A percentile compares a stretch with the other conserved stretches of the same genome.
These are phyloP conservation scores for Ganoderma boninense DNA, from an alignment of 1,284 basidiomycete species.

Conservation along the genomic window DNA sequence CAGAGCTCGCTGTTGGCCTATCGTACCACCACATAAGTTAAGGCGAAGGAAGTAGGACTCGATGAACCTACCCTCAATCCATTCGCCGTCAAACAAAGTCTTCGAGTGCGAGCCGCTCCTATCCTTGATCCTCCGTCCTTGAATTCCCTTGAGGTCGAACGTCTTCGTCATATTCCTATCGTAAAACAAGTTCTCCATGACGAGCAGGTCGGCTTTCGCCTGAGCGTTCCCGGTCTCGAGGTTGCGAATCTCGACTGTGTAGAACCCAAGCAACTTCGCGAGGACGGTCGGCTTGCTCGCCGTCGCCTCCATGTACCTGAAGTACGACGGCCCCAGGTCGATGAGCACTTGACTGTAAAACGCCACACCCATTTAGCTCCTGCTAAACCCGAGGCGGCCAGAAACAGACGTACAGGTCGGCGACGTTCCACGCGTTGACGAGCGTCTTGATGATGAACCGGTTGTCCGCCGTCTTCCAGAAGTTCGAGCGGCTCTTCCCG, in stretches of 20 bases:
- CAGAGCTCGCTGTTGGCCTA: constrained; percentile 69
- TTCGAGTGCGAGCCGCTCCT: constrained; percentile 50
- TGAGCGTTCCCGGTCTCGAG: constrained; percentile 71
- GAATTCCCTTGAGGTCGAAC: constrained; percentile 85
- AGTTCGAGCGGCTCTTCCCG: constrained; percentile 77
- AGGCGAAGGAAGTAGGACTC: not conserved
- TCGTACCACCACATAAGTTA: constrained; percentile 9
- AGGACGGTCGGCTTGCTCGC: constrained; percentile 71
- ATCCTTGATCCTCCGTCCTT: constrained; percentile 70
- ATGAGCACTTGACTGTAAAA: constrained; percentile 73
- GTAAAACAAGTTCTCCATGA: constrained; percentile 87
- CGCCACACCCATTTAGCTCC: constrained; percentile 14
- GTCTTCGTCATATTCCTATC: constrained; percentile 70
- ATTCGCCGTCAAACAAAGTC: constrained; percentile 82
- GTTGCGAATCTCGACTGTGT: constrained; percentile 78
- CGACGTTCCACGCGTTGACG: constrained; percentile 85
- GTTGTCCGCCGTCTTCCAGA: constrained; percentile 82
- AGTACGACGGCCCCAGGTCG: constrained; percentile 79
- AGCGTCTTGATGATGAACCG: constrained; percentile 84
- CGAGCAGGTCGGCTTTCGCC: constrained; percentile 74
- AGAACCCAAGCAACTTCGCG: constrained; percentile 82
- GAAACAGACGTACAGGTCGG: constrained; percentile 68
- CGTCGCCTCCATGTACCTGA: constrained; percentile 77
- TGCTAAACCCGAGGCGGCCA: not conserved
- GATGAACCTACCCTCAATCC: constrained; percentile 69